phyloP scores from a whole-genome alignment of 164 flowering plant species.

The Vitis riparia region DNA sequence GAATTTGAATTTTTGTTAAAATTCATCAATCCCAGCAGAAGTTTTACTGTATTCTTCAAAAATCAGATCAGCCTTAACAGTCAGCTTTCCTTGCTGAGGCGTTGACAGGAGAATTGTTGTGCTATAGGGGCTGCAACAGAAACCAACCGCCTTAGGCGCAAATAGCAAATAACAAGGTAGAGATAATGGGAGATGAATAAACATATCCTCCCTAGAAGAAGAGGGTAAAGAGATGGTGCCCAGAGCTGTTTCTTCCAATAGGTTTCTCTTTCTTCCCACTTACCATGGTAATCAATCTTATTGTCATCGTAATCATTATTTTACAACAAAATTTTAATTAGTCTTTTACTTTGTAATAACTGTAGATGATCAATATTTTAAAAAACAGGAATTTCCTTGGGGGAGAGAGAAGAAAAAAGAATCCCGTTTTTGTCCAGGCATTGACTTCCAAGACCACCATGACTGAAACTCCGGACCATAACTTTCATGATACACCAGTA shows the following conservation, averaged over 20 bases:
- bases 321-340: neutral
- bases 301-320: neutral
- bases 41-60: constrained; percentile 85
- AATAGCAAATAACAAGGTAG: neutral
- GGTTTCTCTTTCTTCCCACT: neutral
- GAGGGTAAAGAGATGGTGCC: neutral
- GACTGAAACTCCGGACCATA: neutral
- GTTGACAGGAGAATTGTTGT: constrained; percentile 49
- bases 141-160: constrained; percentile 8
- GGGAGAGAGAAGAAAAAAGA: neutral
- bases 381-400: neutral
- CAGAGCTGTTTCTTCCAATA: neutral
- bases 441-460: neutral
- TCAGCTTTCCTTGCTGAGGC: constrained; percentile 66
- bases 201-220: neutral
- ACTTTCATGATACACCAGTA: no score
- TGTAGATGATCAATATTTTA: neutral
- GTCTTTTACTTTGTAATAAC: neutral
- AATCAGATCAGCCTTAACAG: constrained; percentile 72
- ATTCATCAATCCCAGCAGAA: constrained; percentile 7
- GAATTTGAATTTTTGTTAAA: neutral
- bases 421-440: neutral
- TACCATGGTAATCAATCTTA: neutral
- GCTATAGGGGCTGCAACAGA: constrained; percentile 76
- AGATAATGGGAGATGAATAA: neutral